Conservation (phyloP, 2,329 filamentous ascomycete genomes). For the Orbilia blumenaviensis region DNA sequence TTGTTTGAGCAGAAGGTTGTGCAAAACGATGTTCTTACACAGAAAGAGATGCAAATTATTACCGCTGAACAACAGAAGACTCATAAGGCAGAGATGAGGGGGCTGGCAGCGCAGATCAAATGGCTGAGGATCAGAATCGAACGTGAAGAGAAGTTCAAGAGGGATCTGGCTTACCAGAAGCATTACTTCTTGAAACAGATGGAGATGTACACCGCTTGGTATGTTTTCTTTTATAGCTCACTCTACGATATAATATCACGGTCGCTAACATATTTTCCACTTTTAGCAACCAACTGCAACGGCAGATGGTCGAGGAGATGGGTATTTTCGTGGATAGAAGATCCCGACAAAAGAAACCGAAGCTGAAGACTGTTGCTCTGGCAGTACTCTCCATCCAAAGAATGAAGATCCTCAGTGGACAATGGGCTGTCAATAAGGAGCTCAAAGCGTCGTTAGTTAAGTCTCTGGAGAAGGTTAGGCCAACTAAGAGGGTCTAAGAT, state of each 20-base stretch:
- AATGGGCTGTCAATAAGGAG: slow-evolving; percentile 66
- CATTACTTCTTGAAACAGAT: slow-evolving; percentile 80
- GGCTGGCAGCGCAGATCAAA: slow-evolving; percentile 86
- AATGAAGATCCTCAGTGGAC: slow-evolving; percentile 65
- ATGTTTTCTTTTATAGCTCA: slow-evolving; percentile 63
- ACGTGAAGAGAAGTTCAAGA: slow-evolving; percentile 81
- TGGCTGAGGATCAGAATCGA: slow-evolving; percentile 85
- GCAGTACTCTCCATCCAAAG: slow-evolving; percentile 65
- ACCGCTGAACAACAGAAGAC: slow-evolving; percentile 72
- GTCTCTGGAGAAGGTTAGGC: slow-evolving; percentile 55
- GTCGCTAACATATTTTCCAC: slow-evolving; percentile 55
- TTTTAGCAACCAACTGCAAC: slow-evolving; percentile 86
- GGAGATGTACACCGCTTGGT: slow-evolving; percentile 89
- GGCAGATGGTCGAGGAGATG: slow-evolving; percentile 84
- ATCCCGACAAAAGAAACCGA: slow-evolving; percentile 63
- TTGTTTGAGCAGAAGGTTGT: slow-evolving; percentile 65
- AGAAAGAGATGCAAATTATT: slow-evolving; percentile 57
- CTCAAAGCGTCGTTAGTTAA: slow-evolving; percentile 60
- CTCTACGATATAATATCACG: slow-evolving; percentile 15
- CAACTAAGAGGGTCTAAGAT: slow-evolving; percentile 10
- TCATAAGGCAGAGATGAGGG: slow-evolving; percentile 80
- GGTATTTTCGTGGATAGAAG: slow-evolving; percentile 69
- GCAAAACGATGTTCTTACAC: slow-evolving; percentile 63
- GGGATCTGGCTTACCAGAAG: slow-evolving; percentile 86
- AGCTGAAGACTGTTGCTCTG: slow-evolving; percentile 64